Conservation (phyloP, 805 yeast genomes). For the Sugiyamaella chiloensis region DNA sequence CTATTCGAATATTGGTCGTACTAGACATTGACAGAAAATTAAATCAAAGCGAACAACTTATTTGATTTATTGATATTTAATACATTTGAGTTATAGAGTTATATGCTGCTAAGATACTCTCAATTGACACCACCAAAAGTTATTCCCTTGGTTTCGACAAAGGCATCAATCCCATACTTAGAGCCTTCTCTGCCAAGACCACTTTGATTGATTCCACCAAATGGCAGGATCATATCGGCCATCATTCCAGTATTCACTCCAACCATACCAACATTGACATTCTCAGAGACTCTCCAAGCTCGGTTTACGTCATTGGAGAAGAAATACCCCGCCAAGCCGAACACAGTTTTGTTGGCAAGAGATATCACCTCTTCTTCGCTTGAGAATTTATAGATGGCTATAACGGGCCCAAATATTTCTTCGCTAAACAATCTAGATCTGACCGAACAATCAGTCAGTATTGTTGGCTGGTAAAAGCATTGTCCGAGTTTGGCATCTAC, state of each 20-base stretch:
- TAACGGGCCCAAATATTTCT: conserved; percentile 88
- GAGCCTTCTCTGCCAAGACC: conserved; percentile 83
- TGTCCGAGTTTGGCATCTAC: conserved; percentile 47
- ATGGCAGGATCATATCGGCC: conserved; percentile 61
- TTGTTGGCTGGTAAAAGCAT: conserved; percentile 67
- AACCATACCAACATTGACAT: conserved; percentile 62
- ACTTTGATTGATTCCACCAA: conserved; percentile 75
- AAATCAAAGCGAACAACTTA: too few species aligned
- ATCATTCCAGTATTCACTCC: conserved; percentile 68
- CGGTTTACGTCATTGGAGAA: conserved; percentile 60
- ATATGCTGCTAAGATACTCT: too few species aligned
- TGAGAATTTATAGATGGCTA: conserved; percentile 58
- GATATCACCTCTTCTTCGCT: conserved; percentile 62
- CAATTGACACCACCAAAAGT: neutral
- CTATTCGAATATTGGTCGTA: too few species aligned
- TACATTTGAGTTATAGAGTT: too few species aligned
- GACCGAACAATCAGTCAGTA: conserved; percentile 65
- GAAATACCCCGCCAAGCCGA: conserved; percentile 79
- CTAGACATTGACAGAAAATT: too few species aligned
- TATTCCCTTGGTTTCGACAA: neutral
- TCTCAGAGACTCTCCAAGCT: conserved; percentile 59
- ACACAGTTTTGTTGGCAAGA: conserved; percentile 65
- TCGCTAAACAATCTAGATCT: conserved; percentile 64
- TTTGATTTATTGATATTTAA: too few species aligned
- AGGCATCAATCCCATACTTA: neutral